Evolutionary conservation across 2,329 filamentous ascomycete species (phyloP).

Genomic region (Scopulariopsis brevicaulis): DNA sequence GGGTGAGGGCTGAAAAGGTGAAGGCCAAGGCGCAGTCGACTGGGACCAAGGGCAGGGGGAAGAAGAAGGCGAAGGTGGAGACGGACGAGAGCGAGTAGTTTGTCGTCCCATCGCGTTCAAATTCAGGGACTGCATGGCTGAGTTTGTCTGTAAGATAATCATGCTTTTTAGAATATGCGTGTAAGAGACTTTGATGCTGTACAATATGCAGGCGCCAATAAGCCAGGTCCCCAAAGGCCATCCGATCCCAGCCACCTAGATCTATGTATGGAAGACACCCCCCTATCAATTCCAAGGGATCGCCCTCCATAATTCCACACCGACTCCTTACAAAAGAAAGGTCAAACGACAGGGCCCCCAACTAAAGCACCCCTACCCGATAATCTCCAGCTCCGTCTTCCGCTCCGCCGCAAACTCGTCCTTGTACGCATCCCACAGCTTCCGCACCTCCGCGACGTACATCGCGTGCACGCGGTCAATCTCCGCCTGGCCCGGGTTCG

Average conservation of each 20-base stretch:
- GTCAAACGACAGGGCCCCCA: neutral
- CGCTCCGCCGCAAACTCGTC: constrained; percentile 57
- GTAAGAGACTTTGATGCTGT: neutral
- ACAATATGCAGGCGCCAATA: neutral
- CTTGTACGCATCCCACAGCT: constrained; percentile 69
- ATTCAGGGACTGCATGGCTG: too few species aligned
- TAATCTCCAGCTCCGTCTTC: constrained; percentile 54
- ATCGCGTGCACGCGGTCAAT: constrained; percentile 69
- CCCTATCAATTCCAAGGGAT: neutral
- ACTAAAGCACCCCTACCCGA: constrained; percentile 30
- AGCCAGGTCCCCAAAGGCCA: neutral
- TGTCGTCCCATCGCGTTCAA: neutral
- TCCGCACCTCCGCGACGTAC: constrained; percentile 66
- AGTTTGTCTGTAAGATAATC: neutral
- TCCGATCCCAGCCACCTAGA: neutral
- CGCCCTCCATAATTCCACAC: neutral
- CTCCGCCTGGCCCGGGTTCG: constrained; percentile 60
- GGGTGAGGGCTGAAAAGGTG: constrained; percentile 20
- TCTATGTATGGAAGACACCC: neutral
- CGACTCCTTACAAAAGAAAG: neutral
- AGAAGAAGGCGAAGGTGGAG: constrained; percentile 2
- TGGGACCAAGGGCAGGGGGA: constrained; percentile 12
- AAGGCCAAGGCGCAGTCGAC: constrained; percentile 19
- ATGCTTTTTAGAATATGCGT: neutral
- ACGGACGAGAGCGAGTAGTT: constrained; percentile 2